Percentiles rank a stretch among this genome's conserved stretches.
Evolutionary conservation across 2,329 filamentous ascomycete species (phyloP).

Genomic region (Mollisia scopiformis): DNA sequence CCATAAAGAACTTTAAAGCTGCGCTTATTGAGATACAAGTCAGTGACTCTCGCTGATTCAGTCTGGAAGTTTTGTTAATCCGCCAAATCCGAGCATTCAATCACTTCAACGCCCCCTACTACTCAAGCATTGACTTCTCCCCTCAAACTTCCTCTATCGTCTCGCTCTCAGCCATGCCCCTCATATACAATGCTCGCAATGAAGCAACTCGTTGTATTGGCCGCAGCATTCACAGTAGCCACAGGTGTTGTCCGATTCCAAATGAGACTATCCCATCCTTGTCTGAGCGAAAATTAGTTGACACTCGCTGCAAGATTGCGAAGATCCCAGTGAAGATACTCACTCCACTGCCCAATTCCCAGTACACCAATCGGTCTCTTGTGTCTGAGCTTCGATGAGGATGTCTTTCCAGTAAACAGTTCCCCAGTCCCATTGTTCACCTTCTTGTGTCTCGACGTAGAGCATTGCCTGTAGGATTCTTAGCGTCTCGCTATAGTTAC

Average conservation of each 20-base stretch:
- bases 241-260: slow-evolving; percentile 1
- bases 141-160: no score
- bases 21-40: no score
- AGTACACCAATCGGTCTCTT: not conserved
- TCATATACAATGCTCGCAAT: slow-evolving; percentile 1
- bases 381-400: slow-evolving; percentile 7
- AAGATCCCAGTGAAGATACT: not conserved
- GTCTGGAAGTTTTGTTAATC: no score
- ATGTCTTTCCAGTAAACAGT: not conserved
- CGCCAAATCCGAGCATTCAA: no score
- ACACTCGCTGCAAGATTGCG: no score
- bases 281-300: not conserved
- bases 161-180: no score
- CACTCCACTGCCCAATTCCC: not conserved
- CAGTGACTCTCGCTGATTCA: no score
- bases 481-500: not conserved
- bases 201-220: slow-evolving; percentile 1
- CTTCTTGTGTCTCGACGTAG: not conserved
- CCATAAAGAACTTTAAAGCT: no score
- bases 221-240: not conserved
- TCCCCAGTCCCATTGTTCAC: slow-evolving; percentile 4
- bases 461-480: not conserved
- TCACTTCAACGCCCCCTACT: no score
- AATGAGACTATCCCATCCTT: not conserved
- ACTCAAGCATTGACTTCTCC: no score